Base-by-base conservation (phyloP, 352 stramenopile species). In the Halophytophthora batemanensis region DNA sequence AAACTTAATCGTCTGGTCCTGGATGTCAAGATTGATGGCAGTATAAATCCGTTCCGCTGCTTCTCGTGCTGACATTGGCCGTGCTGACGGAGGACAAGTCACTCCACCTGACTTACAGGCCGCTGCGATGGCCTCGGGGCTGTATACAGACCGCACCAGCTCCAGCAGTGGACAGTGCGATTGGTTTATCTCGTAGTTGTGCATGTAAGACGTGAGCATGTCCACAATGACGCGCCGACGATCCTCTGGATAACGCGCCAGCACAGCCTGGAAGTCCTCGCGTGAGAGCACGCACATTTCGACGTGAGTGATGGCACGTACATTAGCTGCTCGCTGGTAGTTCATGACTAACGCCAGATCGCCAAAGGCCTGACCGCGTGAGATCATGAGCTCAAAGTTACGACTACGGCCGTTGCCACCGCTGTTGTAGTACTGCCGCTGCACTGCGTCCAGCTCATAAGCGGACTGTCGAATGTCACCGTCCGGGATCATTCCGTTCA, bases 261-360 rank as follows among this genome's bases (percentile, higher is more conserved):
- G 44, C 2, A 84, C 36, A 2, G 50, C 50, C 19, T 80, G 69
- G 46, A 83, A 83, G 5, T 41, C 42, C 2, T 74, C 51, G 34
- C 69, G 59, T 2, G 50, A 58, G 18, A 86, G 39, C 7, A 79
- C 69, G 45, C 74, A 79, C 59, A 86, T 74, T 44, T 83, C 71
- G 5, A 81, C 70, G 45, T 83, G 67, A 8, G 68, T 75, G 14
- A 75, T 44, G 1, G 76, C 73, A 1, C 64, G 63, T 0, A 87
- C 51, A 35, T 70, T 71, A 5, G 63, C 65, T 23, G 75, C 64
- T 15, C 71, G 64, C 3, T 64, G 41, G 43, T 83, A 82, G 36
- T 86, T 75, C 59, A 71, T 77, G 5, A 89, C n/a, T 18, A 87
- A 59, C 14, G 69, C 61, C 19, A 86, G 60, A 13, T 82, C 75